phyloP scores from a whole-genome alignment of 2,329 filamentous ascomycete genomes.

The Pleoardoris graminearum region DNA sequence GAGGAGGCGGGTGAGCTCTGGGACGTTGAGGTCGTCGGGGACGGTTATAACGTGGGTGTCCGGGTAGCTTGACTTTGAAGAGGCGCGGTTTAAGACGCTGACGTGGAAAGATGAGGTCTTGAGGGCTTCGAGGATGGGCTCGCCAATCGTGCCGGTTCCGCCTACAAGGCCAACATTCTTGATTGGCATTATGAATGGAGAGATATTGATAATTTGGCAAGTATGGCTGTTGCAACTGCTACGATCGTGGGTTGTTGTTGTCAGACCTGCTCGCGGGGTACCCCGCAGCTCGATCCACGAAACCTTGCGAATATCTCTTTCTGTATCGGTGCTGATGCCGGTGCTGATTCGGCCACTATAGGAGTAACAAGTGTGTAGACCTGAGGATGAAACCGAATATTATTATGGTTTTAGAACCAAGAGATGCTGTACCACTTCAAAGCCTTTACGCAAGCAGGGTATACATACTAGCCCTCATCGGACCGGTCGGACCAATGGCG shows the following conservation, averaged over 20 bases:
- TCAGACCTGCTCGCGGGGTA: neutral
- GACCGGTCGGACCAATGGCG: constrained; percentile 1
- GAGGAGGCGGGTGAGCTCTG: constrained; percentile 42
- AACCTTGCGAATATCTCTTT: no score
- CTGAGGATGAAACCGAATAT: no score
- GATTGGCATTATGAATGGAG: constrained; percentile 26
- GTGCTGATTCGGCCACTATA: no score
- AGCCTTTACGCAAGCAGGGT: no score
- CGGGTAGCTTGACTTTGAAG: constrained; percentile 46
- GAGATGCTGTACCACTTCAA: no score
- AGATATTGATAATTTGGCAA: no score
- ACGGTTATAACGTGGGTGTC: constrained; percentile 49
- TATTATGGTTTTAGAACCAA: no score
- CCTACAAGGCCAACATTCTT: constrained; percentile 49
- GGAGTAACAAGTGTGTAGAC: no score
- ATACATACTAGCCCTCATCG: neutral
- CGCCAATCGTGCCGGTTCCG: constrained; percentile 43
- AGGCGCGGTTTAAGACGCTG: constrained; percentile 39
- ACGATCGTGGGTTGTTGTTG: neutral
- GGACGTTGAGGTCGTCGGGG: constrained; percentile 42
- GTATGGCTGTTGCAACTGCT: neutral
- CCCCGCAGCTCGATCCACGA: neutral
- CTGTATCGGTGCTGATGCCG: no score
- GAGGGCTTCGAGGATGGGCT: constrained; percentile 39
- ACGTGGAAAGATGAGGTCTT: constrained; percentile 36